Evolutionary conservation across 768 basidiomycete species (phyloP), one percentile per base, ranked within the genome.

Genomic region (Leccinum fibrillosum): DNA sequence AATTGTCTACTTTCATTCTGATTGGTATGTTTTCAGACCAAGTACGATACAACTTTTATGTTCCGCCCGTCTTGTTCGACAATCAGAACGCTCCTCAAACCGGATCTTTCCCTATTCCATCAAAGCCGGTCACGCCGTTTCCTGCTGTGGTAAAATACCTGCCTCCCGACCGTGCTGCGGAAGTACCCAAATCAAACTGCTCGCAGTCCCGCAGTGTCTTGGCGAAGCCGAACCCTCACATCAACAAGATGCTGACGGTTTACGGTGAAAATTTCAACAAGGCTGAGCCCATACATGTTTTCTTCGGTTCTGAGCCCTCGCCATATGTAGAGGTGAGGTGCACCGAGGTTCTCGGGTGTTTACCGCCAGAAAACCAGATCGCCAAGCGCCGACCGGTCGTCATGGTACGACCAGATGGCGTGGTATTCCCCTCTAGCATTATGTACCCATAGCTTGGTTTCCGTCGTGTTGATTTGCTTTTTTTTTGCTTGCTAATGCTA

Each of bases 31-130:
- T 59, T 63, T 49, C 75, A 88, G 92, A 95, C 68, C 90, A 94
- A 83, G 83, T 93, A 54, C 87, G 93, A 60, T 94, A 94, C 76
- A 93, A 94, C 73, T 95, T 94, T 74, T 94, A 92, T 68, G 88
- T 94, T 12, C 93, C 93, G 32, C 90, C 90, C 1, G 82, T 88
- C 25, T 78, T 94, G 47, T 91, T 89, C 69, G 90, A 92, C 76
- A 85, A 85, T 64, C 89, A 88, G 71, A 85, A 85, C 61, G 81
- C 84, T n/a, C 77, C 84, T 19, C 85, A 84, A 66, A 85, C 80
- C 8, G 81, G 84, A 6, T 86, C 89, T 21, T 92, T 87, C 80
- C 88, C 89, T 32, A 83, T 89, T 56, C 89, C 90, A 17, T 83
- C 85, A 34, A 91, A 90, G 67, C 88, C 89, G 10, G 84, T 94